phyloP scores from a whole-genome alignment of 1,284 basidiomycete species.

The Paramarasmius palmivorus region DNA sequence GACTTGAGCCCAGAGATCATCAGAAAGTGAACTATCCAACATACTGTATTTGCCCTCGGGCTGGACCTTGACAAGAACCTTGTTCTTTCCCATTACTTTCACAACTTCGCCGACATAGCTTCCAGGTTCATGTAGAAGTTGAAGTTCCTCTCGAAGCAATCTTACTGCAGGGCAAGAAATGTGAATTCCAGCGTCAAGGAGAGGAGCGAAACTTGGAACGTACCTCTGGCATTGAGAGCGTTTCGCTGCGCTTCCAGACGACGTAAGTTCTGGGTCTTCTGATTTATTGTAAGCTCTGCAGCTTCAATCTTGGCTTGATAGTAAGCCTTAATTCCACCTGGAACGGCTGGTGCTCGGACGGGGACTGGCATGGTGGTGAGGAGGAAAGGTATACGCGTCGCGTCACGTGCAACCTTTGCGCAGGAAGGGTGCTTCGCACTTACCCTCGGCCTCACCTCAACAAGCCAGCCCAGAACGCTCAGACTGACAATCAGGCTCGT shows the following conservation, averaged over 20 bases:
- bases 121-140: conserved; percentile 94
- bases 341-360: conserved; percentile 45
- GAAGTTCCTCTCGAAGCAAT: conserved; percentile 89
- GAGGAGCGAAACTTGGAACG: conserved; percentile 21
- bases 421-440: no score
- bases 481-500: no score
- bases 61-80: conserved; percentile 97
- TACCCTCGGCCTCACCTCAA: no score
- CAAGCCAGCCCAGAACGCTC: no score
- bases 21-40: conserved; percentile 25
- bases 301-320: conserved; percentile 96
- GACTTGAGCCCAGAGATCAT: background rate
- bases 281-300: conserved; percentile 90
- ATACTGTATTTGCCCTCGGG: conserved; percentile 98
- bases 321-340: conserved; percentile 81
- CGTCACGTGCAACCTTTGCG: background rate
- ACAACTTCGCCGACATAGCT: conserved; percentile 98
- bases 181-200: background rate
- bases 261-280: conserved; percentile 95
- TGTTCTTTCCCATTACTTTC: conserved; percentile 99
- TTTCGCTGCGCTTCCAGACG: conserved; percentile 97
- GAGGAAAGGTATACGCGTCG: conserved; percentile 6
- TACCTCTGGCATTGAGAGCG: conserved; percentile 93
- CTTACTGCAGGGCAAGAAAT: conserved; percentile 54
- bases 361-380: conserved; percentile 48